These are phyloP conservation scores for Pugionium dolabratum DNA, from an alignment of 345 rosid species.

Conservation along the genomic window DNA sequence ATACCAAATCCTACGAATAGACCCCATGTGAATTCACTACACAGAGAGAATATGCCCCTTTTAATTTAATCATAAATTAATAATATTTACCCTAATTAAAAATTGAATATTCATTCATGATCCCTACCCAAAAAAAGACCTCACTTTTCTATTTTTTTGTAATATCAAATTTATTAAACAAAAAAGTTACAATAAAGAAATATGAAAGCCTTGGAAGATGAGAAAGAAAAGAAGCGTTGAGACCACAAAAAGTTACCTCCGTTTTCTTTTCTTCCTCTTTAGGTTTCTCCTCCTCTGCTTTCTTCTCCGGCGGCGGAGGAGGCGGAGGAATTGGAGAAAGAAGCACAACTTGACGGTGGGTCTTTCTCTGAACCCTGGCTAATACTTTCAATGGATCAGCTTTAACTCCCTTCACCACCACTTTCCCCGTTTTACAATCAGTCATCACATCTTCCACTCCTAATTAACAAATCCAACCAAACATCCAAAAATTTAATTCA, in stretches of 20 bases:
- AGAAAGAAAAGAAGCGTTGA: not conserved
- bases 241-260: conserved; percentile 50
- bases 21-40: conserved; percentile 40
- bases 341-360: conserved; percentile 80
- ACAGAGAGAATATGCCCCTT: conserved; percentile 32
- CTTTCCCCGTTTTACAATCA: conserved; percentile 77
- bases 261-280: conserved; percentile 71
- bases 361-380: conserved; percentile 80
- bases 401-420: conserved; percentile 94
- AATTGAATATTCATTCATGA: too few species aligned
- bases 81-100: not conserved
- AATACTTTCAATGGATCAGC: conserved; percentile 94
- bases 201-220: not conserved
- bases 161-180: conserved; percentile 9
- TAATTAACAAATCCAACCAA: conserved; percentile 28
- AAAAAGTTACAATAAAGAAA: not conserved
- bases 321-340: conserved; percentile 90
- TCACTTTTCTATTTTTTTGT: not conserved
- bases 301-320: conserved; percentile 59
- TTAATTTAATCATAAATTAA: not conserved
- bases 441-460: conserved; percentile 94
- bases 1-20: conserved; percentile 34
- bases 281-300: conserved; percentile 56
- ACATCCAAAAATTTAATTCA: not conserved
- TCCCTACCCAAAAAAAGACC: not conserved